Percentiles rank a stretch among this genome's conserved stretches.
These are phyloP conservation scores for Schizochytrium sp. DNA, from an alignment of 108 stramenopile species.

Conservation along the genomic window DNA sequence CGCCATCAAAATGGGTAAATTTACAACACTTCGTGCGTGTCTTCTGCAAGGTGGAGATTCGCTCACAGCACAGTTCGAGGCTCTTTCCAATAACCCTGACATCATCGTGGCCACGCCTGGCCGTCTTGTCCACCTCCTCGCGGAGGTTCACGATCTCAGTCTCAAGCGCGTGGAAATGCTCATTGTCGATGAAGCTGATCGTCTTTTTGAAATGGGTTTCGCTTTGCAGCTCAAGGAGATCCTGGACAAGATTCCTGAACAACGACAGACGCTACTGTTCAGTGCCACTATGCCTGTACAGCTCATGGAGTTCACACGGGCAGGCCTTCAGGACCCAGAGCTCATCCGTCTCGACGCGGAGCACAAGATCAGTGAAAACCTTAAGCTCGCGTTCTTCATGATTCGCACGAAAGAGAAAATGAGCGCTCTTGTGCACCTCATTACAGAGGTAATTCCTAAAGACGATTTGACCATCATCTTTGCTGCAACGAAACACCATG, in stretches of 20 bases:
- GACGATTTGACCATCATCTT: conserved; percentile 88
- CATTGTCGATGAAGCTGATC: conserved; percentile 98
- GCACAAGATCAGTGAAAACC: conserved; percentile 89
- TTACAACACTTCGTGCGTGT: conserved; percentile 77
- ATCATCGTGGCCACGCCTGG: conserved; percentile 98
- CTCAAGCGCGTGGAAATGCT: conserved; percentile 85
- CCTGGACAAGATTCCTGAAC: conserved; percentile 66
- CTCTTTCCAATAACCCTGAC: conserved; percentile 89
- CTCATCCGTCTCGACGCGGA: conserved; percentile 95
- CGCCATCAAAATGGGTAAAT: conserved; percentile 83
- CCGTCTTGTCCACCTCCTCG: conserved; percentile 93
- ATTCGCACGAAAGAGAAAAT: conserved; percentile 90
- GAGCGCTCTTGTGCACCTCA: conserved; percentile 90
- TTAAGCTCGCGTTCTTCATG: conserved; percentile 91
- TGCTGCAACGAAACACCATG: conserved; percentile 95
- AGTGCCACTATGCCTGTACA: conserved; percentile 95
- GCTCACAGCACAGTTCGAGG: conserved; percentile 93
- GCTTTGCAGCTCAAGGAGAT: conserved; percentile 85
- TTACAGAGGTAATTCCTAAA: conserved; percentile 84
- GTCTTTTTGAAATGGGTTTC: conserved; percentile 98
- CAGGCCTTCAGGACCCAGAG: conserved; percentile 90
- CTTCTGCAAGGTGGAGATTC: conserved; percentile 96
- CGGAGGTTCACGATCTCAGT: conserved; percentile 89
- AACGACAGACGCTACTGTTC: conserved; percentile 92
- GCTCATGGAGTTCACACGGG: conserved; percentile 95